Percentiles rank a stretch among this genome's conserved stretches.
These are phyloP conservation scores for Aspergillus panamensis DNA, from an alignment of 495 filamentous ascomycete genomes.

Conservation along the genomic window DNA sequence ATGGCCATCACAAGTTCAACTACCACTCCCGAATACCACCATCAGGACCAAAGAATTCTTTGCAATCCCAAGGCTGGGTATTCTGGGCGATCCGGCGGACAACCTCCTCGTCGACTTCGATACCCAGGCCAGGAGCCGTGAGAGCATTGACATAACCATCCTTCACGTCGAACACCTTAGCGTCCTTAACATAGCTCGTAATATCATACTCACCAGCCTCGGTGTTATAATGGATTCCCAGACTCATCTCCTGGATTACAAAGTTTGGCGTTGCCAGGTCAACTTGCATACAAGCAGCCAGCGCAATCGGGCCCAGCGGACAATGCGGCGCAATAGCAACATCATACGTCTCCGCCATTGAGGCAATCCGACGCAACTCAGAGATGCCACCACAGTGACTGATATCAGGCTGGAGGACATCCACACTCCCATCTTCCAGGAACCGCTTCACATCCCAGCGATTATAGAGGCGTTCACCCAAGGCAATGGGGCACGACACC, in stretches of 20 bases:
- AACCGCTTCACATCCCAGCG: constrained; percentile 77
- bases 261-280: constrained; percentile 64
- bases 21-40: constrained; percentile 73
- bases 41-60: constrained; percentile 68
- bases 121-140: constrained; percentile 64
- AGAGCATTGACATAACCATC: constrained; percentile 64
- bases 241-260: constrained; percentile 76
- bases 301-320: constrained; percentile 69
- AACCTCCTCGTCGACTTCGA: constrained; percentile 67
- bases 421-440: constrained; percentile 64
- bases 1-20: not conserved
- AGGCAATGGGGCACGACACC: constrained; percentile 65
- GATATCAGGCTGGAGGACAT: constrained; percentile 75
- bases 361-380: constrained; percentile 66
- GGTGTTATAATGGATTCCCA: constrained; percentile 76
- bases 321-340: constrained; percentile 76
- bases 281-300: constrained; percentile 71
- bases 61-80: constrained; percentile 53
- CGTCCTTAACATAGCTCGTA: constrained; percentile 62
- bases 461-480: constrained; percentile 71
- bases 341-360: constrained; percentile 75
- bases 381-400: constrained; percentile 74
- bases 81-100: constrained; percentile 53
- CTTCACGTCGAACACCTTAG: constrained; percentile 57
- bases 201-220: constrained; percentile 61